phyloP scores from a whole-genome alignment of 768 basidiomycete genomes.

The Hypholoma sublateritium region DNA sequence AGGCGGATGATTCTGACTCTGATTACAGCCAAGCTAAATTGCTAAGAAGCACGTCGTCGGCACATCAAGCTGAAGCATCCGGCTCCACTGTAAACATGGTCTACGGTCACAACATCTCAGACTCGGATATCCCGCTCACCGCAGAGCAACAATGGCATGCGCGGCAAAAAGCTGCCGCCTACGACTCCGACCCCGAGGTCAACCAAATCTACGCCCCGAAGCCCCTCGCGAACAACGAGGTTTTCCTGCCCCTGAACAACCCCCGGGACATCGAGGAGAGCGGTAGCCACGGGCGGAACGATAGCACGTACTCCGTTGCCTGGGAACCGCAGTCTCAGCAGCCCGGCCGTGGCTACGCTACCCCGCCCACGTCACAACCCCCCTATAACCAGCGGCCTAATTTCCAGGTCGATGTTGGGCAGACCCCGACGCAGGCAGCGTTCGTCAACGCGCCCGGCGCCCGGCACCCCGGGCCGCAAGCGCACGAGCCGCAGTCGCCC shows the following conservation, averaged over 20 bases:
- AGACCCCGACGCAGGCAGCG: constrained; percentile 20
- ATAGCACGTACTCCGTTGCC: constrained; percentile 31
- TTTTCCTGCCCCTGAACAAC: constrained; percentile 5
- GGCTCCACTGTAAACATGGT: constrained; percentile 17
- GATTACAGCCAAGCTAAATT: constrained; percentile 54
- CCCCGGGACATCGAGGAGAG: constrained; percentile 18
- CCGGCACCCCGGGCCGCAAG: not conserved
- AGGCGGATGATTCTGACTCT: too few relatives aligned
- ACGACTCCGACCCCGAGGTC: constrained; percentile 42
- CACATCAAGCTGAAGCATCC: constrained; percentile 13
- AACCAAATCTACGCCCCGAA: constrained; percentile 42
- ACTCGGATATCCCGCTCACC: constrained; percentile 39
- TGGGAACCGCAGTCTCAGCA: constrained; percentile 23
- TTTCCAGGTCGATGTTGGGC: constrained; percentile 7
- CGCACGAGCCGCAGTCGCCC: constrained; percentile 6
- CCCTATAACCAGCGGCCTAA: not conserved
- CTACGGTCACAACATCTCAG: constrained; percentile 24
- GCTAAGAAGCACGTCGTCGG: constrained; percentile 24
- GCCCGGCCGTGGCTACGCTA: not conserved
- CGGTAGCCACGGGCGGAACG: constrained; percentile 11
- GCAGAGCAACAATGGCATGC: constrained; percentile 52
- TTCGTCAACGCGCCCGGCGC: constrained; percentile 9
- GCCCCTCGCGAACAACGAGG: constrained; percentile 29
- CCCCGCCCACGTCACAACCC: constrained; percentile 3
- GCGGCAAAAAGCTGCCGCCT: constrained; percentile 49